phyloP scores from a whole-genome alignment of 495 filamentous ascomycete genomes.

The Penicillium turbatum region DNA sequence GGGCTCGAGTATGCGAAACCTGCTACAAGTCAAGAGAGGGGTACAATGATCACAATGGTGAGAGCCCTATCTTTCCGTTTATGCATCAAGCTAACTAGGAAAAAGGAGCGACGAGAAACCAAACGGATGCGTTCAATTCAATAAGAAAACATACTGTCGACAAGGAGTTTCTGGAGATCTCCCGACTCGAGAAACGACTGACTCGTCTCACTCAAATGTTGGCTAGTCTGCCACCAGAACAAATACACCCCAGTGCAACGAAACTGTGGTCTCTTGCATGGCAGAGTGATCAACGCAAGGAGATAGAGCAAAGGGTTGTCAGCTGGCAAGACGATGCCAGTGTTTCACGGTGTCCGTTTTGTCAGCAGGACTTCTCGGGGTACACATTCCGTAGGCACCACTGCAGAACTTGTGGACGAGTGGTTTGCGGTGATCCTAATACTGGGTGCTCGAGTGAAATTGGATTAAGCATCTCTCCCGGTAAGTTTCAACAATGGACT shows the following conservation, averaged over 20 bases:
- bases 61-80: background rate
- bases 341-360: slow-evolving; percentile 82
- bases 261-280: slow-evolving; percentile 56
- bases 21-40: slow-evolving; percentile 95
- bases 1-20: slow-evolving; percentile 95
- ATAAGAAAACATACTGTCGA: slow-evolving; percentile 76
- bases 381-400: slow-evolving; percentile 92
- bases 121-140: slow-evolving; percentile 61
- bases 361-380: slow-evolving; percentile 85
- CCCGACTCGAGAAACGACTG: slow-evolving; percentile 82
- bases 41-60: slow-evolving; percentile 84
- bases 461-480: slow-evolving; percentile 66
- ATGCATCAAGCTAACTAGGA: slow-evolving; percentile 12
- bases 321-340: slow-evolving; percentile 89
- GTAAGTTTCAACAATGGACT: slow-evolving; percentile 46
- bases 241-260: slow-evolving; percentile 42
- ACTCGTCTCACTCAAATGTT: slow-evolving; percentile 86
- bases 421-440: slow-evolving; percentile 81
- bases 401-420: slow-evolving; percentile 85
- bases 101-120: slow-evolving; percentile 58
- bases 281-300: slow-evolving; percentile 64
- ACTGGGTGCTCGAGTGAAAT: slow-evolving; percentile 85
- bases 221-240: slow-evolving; percentile 61
- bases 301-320: slow-evolving; percentile 85
- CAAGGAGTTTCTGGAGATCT: slow-evolving; percentile 76